Evolutionary conservation across 768 basidiomycete genomes (phyloP).

Genomic region (Russula sp.): DNA sequence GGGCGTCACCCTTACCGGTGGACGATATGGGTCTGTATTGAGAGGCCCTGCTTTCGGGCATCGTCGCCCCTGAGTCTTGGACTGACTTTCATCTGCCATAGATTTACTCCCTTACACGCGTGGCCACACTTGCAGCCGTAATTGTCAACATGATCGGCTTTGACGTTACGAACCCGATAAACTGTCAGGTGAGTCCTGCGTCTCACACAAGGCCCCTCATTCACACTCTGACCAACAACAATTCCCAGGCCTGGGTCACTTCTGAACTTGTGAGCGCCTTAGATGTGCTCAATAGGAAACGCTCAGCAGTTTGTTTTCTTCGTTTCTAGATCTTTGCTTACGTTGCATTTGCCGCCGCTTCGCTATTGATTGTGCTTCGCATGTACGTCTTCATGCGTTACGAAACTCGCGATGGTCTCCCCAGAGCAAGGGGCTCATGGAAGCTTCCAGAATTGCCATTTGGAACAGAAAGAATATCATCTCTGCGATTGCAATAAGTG

Average conservation of each 20-base stretch:
- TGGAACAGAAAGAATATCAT: background rate
- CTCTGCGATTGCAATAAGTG: background rate
- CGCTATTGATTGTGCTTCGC: conserved; percentile 1
- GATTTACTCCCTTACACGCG: conserved; percentile 8
- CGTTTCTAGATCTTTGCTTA: background rate
- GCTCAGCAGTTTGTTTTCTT: background rate
- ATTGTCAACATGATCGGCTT: conserved; percentile 1
- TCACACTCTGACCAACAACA: background rate
- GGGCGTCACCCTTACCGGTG: background rate
- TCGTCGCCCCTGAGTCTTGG: background rate
- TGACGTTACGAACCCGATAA: background rate
- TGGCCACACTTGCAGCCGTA: background rate
- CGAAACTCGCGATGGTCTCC: background rate
- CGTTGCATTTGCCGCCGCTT: background rate
- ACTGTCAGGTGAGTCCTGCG: conserved; percentile 5
- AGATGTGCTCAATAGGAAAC: background rate
- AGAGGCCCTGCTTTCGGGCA: background rate
- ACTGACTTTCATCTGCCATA: background rate
- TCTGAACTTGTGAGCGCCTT: background rate
- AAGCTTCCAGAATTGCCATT: background rate
- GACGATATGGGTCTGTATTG: background rate
- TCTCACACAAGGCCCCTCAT: background rate
- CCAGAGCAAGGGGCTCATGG: background rate
- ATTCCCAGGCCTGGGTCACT: background rate
- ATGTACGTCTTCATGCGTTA: background rate